Base-by-base conservation (phyloP, 2,329 filamentous ascomycete species). In the Aspergillus udagawae region DNA sequence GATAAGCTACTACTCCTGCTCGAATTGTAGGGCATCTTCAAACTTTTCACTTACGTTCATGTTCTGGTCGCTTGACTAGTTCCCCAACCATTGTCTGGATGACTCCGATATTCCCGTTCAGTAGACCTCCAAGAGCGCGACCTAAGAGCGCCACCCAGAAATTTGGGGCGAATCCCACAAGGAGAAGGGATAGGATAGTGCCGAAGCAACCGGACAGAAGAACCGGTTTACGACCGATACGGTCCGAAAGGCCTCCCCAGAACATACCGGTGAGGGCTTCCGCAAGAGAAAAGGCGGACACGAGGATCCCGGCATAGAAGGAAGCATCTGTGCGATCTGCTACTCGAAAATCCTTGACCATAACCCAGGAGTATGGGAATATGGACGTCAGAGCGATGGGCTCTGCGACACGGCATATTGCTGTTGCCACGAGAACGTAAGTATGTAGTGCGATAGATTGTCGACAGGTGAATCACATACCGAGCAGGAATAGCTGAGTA, bases 51-150 rank as follows among this genome's bases (percentile, higher is more conserved):
- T 80, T 76, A 91, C 88, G 91, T 76, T 96, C 91, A 75, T 95
- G 90, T 67, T 92, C 89, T 14, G 90, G 91, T 57, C 88, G 90
- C 35, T 83, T 89, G 52, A 95, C 89, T 55, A 96, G 74, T 73
- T 97, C 92, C 28, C 88, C 91, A 14, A 96, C 92, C 90, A 96
- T 95, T 20, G 91, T 96, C 74, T 95, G 89, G 63, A 94, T 91
- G 38, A 94, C 90, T 28, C 90, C 92, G 64, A 96, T 91, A 69
- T 96, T 96, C 58, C 92, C 92, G 73, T 96, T 96, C 55, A 97
- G 80, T 12, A 92, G 80, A 23, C 92, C 92, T 45, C 91, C 92
- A 14, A 94, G 71, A 48, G 87, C 84, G 66, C 92, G 83, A 14
- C 91, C 92, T 29, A 85, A 68, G 48, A 97, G 78, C 17, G 92